Base-by-base conservation (phyloP, 2,329 filamentous ascomycete genomes). In the Calonectria hawksworthii region DNA sequence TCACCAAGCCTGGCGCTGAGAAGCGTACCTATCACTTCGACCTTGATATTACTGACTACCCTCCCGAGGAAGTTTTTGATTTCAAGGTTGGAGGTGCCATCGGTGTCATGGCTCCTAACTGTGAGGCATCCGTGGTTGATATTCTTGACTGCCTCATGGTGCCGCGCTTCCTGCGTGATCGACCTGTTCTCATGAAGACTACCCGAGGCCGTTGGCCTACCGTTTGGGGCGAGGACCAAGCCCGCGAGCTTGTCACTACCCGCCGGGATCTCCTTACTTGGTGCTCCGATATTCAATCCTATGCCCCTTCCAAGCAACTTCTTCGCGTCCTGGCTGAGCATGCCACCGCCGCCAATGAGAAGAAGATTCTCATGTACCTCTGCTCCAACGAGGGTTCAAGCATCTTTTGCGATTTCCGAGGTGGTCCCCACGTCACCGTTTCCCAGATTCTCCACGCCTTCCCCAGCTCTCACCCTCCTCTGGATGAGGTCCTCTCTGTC, bases 21-120 rank as follows among this genome's bases (percentile, higher is more conserved):
- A 99, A 99, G 91, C 92, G 96, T 75, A 99, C 97, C 0, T 98
- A 96, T 84, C 97, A 99, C 86, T 99, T 99, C 81, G 97, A 99
- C 81, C 92, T 99, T 56, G 97, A 99, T 81, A 94, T 99, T 65
- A 98, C 96, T 64, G 94, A 98, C 83, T 99, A 99, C 81, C 96
- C 97, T 0, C 91, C 92, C 26, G 95, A 98, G 86, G 94, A 94
- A 69, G 90, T 91, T 65, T 92, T 96, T 7, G 97, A 99, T 83
- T 99, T 99, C 89, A 96, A 96, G 83, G 97, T 99, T 23, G 97
- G 97, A 73, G 97, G 97, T 70, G 97, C 97, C 68, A 96, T 99
- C 84, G 97, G 97, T 50, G 92, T 99, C 73, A 95, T 95, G 83
- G 96, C 96, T 0, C 96, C 96, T 70, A 99, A 99, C 82, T 93